These are phyloP conservation scores for Daldinia caldariorum DNA, from an alignment of 495 filamentous ascomycete genomes.

Conservation along the genomic window DNA sequence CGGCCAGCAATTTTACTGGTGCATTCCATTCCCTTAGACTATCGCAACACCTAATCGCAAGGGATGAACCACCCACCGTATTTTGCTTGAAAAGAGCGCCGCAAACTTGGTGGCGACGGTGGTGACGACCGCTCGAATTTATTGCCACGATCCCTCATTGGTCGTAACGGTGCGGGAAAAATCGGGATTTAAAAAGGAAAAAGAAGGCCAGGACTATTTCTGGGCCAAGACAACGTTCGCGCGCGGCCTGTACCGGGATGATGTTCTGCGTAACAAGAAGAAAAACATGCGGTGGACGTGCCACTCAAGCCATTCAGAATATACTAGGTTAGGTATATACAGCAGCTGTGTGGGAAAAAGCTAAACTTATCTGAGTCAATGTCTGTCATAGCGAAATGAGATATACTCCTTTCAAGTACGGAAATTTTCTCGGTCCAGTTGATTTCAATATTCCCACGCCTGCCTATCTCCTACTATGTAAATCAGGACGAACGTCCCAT, in stretches of 20 bases:
- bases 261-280: background rate
- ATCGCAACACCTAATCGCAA: slow-evolving; percentile 42
- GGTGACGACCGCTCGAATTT: slow-evolving; percentile 13
- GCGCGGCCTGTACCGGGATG: background rate
- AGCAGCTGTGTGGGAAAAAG: slow-evolving; percentile 1
- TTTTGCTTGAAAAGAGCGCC: slow-evolving; percentile 8
- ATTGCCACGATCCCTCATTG: slow-evolving; percentile 19
- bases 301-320: slow-evolving; percentile 5
- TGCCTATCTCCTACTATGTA: background rate
- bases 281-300: slow-evolving; percentile 20
- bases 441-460: background rate
- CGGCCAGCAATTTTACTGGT: slow-evolving; percentile 32
- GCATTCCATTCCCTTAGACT: slow-evolving; percentile 40
- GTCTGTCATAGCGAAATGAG: background rate
- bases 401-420: too few species aligned
- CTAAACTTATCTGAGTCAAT: slow-evolving; percentile 2
- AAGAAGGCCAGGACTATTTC: slow-evolving; percentile 10
- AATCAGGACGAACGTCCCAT: background rate
- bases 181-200: slow-evolving; percentile 27
- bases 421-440: background rate
- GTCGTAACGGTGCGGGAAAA: slow-evolving; percentile 20
- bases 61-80: slow-evolving; percentile 12
- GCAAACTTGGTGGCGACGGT: slow-evolving; percentile 18
- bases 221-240: slow-evolving; percentile 4
- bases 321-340: too few species aligned